Conservation (phyloP, 2,329 filamentous ascomycete genomes). For the Amauroascus niger region DNA sequence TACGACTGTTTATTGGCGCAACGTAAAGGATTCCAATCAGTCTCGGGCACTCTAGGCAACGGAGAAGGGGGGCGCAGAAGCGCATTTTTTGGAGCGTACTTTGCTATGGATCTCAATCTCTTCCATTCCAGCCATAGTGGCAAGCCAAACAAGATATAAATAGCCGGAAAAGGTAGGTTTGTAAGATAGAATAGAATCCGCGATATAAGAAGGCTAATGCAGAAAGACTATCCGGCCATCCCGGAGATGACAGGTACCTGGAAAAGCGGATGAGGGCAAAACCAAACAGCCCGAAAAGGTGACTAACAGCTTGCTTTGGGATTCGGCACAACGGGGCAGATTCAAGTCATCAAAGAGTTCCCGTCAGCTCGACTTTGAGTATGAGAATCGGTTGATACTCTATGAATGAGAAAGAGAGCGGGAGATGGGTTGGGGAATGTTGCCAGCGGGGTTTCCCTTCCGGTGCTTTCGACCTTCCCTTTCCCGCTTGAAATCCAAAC, state of each 20-base stretch:
- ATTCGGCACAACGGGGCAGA: too few relatives aligned
- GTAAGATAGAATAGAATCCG: neutral
- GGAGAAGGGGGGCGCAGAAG: neutral
- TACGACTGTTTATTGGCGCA: constrained; percentile 61
- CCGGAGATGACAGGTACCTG: neutral
- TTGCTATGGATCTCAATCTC: constrained; percentile 96
- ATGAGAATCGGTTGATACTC: neutral
- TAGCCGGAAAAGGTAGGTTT: too few relatives aligned
- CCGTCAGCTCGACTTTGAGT: neutral
- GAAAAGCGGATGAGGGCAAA: neutral
- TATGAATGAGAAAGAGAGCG: neutral
- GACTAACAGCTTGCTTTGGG: neutral
- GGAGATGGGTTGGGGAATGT: neutral
- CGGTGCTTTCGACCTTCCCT: too few relatives aligned
- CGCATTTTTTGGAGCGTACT: constrained; percentile 44
- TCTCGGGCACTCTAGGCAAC: constrained; percentile 1
- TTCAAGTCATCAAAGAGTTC: neutral
- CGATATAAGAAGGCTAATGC: neutral
- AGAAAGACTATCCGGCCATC: neutral
- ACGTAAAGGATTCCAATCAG: constrained; percentile 20
- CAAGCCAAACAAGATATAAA: neutral
- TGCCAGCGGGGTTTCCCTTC: neutral
- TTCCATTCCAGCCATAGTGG: constrained; percentile 80
- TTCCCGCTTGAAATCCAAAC: too few relatives aligned
- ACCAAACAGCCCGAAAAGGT: too few relatives aligned